Conservation (phyloP, 345 rosid genomes). For the Raphanus sativus region DNA sequence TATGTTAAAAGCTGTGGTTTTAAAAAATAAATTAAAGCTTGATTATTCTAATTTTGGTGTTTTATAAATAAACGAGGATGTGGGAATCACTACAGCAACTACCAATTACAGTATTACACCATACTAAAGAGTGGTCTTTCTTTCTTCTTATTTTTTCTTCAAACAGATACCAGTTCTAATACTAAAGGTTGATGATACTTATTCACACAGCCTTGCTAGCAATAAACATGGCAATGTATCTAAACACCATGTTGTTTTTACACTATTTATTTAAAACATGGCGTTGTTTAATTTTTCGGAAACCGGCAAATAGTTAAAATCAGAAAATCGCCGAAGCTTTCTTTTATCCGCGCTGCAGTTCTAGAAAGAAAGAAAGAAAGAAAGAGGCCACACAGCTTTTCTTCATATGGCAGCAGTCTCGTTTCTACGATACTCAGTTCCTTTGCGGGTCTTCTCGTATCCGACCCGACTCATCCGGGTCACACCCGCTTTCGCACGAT, state of each 20-base stretch:
- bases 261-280: background rate
- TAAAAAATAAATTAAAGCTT: no score
- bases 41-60: no score
- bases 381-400: background rate
- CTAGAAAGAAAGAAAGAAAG: background rate
- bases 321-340: background rate
- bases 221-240: background rate
- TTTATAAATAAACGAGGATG: no score
- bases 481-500: constrained; percentile 9
- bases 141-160: no score
- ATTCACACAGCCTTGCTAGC: no score
- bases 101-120: no score
- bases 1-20: no score
- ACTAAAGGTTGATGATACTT: no score
- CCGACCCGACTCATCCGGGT: constrained; percentile 35
- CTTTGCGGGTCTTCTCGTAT: constrained; percentile 30
- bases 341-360: background rate
- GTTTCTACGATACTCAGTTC: constrained; percentile 41
- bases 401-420: constrained; percentile 35
- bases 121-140: no score
- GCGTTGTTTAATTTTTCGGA: background rate
- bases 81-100: no score
- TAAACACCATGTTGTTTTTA: background rate
- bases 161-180: no score
- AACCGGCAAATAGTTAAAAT: background rate